Conservation (phyloP, 2,329 filamentous ascomycete genomes). For the Nemania sp. region DNA sequence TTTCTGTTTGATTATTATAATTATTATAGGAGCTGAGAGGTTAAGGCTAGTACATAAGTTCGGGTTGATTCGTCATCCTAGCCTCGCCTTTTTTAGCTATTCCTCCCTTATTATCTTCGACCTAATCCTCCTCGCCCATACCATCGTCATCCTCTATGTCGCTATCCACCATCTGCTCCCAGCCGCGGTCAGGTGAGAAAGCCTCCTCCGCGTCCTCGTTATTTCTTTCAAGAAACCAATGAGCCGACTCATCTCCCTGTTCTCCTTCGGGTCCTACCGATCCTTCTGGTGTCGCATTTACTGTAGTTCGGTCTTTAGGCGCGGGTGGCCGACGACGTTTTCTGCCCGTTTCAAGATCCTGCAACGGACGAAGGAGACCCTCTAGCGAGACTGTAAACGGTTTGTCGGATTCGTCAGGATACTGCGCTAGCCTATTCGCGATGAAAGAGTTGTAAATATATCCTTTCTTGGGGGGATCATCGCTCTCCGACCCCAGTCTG, state of each 20-base stretch:
- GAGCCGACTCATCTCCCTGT: constrained; percentile 22
- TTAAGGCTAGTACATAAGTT: background rate
- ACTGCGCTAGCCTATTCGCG: constrained; percentile 46
- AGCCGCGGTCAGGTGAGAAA: constrained; percentile 24
- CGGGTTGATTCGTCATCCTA: background rate
- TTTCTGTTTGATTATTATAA: background rate
- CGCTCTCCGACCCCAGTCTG: constrained; percentile 61
- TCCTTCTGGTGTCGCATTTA: constrained; percentile 18
- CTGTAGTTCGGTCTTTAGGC: constrained; percentile 26
- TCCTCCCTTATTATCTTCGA: background rate
- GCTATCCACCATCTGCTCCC: constrained; percentile 35
- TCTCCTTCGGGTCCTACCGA: constrained; percentile 22
- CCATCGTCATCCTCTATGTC: constrained; percentile 48
- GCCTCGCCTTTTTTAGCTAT: background rate
- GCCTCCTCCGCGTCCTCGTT: constrained; percentile 47
- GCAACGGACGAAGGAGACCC: constrained; percentile 48
- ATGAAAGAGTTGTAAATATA: constrained; percentile 58
- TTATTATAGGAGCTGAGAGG: no score
- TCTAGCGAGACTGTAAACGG: constrained; percentile 45
- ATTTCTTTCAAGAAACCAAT: constrained; percentile 41
- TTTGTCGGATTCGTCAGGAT: constrained; percentile 47
- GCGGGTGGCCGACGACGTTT: constrained; percentile 34
- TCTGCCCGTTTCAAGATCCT: constrained; percentile 44
- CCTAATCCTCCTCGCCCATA: constrained; percentile 44
- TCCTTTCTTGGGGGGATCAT: constrained; percentile 50